Evolutionary conservation across 768 basidiomycete genomes (phyloP).

Genomic region (Boletus edulis): DNA sequence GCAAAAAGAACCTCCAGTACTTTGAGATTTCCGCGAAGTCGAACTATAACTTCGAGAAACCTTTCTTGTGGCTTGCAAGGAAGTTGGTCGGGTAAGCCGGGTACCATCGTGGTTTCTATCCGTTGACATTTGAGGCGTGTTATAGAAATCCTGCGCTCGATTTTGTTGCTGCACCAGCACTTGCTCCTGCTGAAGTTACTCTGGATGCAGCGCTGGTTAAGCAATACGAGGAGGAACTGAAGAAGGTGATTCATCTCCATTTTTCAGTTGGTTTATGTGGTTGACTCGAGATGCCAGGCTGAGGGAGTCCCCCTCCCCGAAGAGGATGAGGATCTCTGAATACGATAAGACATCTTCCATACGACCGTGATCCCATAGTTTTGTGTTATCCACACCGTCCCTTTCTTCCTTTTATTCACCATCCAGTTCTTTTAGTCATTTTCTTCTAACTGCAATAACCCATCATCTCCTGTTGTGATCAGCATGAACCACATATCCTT

Average conservation of each 20-base stretch:
- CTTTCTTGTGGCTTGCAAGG: slow-evolving; percentile 98
- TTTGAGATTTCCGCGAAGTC: slow-evolving; percentile 99
- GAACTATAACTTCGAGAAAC: slow-evolving; percentile 99
- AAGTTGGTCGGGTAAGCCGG: slow-evolving; percentile 89
- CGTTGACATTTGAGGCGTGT: background rate
- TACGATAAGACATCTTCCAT: slow-evolving; percentile 14
- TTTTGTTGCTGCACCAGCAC: slow-evolving; percentile 95
- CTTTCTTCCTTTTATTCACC: slow-evolving; percentile 16
- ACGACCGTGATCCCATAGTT: slow-evolving; percentile 21
- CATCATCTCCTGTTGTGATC: slow-evolving; percentile 24
- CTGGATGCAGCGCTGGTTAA: slow-evolving; percentile 78
- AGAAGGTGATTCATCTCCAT: slow-evolving; percentile 43
- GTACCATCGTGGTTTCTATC: background rate
- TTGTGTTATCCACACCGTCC: slow-evolving; percentile 19
- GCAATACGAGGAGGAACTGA: slow-evolving; percentile 77
- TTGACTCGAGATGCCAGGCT: slow-evolving; percentile 48
- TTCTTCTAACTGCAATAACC: slow-evolving; percentile 25
- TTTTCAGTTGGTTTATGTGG: background rate
- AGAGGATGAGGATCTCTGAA: slow-evolving; percentile 87
- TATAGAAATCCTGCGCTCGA: slow-evolving; percentile 81
- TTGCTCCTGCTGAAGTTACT: slow-evolving; percentile 89
- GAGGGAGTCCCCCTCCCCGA: slow-evolving; percentile 94
- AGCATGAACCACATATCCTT: slow-evolving; percentile 19
- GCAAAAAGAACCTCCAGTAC: slow-evolving; percentile 99
- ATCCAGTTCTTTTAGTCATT: slow-evolving; percentile 15